Percentiles rank a stretch among this genome's conserved stretches.
Evolutionary conservation across 805 yeast species (phyloP).

Genomic region (Kregervanrija delftensis): DNA sequence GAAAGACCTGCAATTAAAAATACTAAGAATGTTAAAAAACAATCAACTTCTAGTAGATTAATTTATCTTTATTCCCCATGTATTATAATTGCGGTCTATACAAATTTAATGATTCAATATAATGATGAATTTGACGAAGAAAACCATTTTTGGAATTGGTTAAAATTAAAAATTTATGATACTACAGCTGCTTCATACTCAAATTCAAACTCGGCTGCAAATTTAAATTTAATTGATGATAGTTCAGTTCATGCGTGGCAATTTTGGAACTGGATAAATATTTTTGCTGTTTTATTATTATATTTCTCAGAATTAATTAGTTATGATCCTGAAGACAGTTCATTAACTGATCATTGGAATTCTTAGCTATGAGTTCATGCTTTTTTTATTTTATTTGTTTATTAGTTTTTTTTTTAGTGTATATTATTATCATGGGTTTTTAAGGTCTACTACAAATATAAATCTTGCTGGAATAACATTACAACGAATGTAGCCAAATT

Average conservation of each 20-base stretch:
- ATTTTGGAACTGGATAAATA: slow-evolving; percentile 96
- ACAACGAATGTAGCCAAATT: no score
- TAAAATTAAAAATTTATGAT: not conserved
- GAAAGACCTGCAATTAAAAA: not conserved
- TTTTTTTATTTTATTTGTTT: no score
- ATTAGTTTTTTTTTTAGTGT: no score
- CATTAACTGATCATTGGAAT: slow-evolving; percentile 28
- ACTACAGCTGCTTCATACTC: not conserved
- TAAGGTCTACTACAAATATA: no score
- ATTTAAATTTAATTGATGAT: slow-evolving; percentile 1
- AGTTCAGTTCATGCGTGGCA: slow-evolving; percentile 66
- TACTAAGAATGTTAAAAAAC: slow-evolving; percentile 4
- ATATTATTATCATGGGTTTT: no score
- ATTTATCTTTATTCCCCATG: slow-evolving; percentile 90
- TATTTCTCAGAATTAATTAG: slow-evolving; percentile 69
- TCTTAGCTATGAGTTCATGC: not conserved
- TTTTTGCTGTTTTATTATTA: slow-evolving; percentile 69
- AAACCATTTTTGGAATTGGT: slow-evolving; percentile 28
- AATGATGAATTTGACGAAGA: slow-evolving; percentile 67
- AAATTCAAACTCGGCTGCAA: not conserved
- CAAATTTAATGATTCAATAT: slow-evolving; percentile 88
- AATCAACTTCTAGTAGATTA: slow-evolving; percentile 37
- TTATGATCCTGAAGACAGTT: slow-evolving; percentile 28
- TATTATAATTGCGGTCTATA: slow-evolving; percentile 88
- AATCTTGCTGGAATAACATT: no score